phyloP scores from a whole-genome alignment of 1,284 basidiomycete genomes.

The Porodaedalea pini region DNA sequence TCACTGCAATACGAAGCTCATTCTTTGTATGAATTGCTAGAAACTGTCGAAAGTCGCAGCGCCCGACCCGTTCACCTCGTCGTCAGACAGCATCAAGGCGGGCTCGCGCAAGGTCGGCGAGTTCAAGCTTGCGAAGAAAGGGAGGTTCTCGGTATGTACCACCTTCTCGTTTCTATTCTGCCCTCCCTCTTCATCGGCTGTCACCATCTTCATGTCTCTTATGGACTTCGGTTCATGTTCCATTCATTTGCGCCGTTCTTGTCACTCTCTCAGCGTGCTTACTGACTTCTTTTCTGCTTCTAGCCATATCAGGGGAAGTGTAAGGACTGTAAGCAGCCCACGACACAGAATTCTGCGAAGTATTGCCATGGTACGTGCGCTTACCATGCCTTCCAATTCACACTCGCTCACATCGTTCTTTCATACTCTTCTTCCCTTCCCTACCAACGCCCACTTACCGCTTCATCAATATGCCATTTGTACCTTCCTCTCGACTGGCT shows the following conservation, averaged over 20 bases:
- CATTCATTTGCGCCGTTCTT: slow-evolving; percentile 15
- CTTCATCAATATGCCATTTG: too few relatives aligned
- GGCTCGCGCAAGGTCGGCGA: slow-evolving; percentile 77
- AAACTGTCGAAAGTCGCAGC: slow-evolving; percentile 50
- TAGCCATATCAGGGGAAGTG: slow-evolving; percentile 81
- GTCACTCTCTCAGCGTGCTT: neutral
- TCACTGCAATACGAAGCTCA: neutral
- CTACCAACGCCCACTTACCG: neutral
- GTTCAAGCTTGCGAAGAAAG: slow-evolving; percentile 73
- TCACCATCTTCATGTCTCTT: slow-evolving; percentile 38
- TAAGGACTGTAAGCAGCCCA: slow-evolving; percentile 76
- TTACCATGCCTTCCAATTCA: slow-evolving; percentile 20
- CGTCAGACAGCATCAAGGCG: slow-evolving; percentile 68
- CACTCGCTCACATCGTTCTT: neutral
- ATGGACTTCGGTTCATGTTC: slow-evolving; percentile 34
- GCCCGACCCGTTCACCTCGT: slow-evolving; percentile 74
- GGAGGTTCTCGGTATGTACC: slow-evolving; percentile 31
- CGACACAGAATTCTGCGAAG: slow-evolving; percentile 79
- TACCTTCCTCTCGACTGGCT: neutral
- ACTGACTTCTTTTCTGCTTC: slow-evolving; percentile 16
- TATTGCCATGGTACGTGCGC: slow-evolving; percentile 71
- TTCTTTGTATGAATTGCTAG: slow-evolving; percentile 12
- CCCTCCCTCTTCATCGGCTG: slow-evolving; percentile 43
- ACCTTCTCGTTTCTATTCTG: slow-evolving; percentile 33
- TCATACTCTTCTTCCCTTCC: neutral